phyloP scores from a whole-genome alignment of 495 filamentous ascomycete species.

The Neurospora sp. region DNA sequence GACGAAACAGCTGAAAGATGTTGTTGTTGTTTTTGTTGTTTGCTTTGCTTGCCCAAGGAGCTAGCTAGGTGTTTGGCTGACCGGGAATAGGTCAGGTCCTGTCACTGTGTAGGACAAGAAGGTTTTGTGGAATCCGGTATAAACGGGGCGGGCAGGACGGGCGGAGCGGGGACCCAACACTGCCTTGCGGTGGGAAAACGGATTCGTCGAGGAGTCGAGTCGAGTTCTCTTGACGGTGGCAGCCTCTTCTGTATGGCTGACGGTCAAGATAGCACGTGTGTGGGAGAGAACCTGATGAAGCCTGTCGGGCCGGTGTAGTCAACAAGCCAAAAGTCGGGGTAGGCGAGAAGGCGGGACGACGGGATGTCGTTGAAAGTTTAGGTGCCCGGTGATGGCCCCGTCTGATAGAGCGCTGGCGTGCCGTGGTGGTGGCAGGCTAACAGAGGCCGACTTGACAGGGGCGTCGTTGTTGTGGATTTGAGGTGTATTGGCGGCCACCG shows the following conservation, averaged over 20 bases:
- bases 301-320: neutral
- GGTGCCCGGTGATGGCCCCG: neutral
- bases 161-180: neutral
- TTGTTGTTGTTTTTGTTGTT: neutral
- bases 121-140: neutral
- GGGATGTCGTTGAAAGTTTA: neutral
- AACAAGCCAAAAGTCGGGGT: neutral
- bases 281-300: neutral
- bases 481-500: neutral
- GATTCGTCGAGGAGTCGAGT: neutral
- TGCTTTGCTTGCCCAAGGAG: neutral
- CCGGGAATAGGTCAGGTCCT: neutral
- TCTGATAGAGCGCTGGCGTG: neutral
- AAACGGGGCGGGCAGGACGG: neutral
- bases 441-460: neutral
- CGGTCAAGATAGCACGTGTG: neutral
- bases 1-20: neutral
- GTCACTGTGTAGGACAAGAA: neutral
- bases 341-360: neutral
- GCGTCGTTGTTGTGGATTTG: neutral
- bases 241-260: neutral
- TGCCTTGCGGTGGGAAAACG: neutral
- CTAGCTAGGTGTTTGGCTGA: neutral
- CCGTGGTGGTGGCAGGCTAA: neutral
- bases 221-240: neutral